Conservation (phyloP, 345 rosid species). For the Gossypium ekmanianum region DNA sequence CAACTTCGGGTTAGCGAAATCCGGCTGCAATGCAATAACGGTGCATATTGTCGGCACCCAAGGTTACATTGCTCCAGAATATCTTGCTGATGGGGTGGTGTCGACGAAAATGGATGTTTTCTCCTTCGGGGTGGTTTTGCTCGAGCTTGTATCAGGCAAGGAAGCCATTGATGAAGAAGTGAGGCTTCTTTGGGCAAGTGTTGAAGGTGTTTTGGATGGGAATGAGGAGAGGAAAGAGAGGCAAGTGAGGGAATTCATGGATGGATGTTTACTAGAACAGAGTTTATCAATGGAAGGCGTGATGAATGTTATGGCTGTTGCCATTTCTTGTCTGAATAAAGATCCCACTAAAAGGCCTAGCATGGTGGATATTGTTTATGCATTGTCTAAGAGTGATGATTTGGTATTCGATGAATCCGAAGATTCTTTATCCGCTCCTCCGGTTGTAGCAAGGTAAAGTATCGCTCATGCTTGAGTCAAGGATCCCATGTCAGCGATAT, state of each 20-base stretch:
- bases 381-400: constrained; percentile 51
- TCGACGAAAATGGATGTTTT: constrained; percentile 69
- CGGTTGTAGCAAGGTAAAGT: constrained; percentile 42
- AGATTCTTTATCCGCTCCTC: constrained; percentile 25
- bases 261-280: constrained; percentile 31
- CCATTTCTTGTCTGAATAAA: constrained; percentile 45
- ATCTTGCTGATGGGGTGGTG: constrained; percentile 55
- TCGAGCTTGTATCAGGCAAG: constrained; percentile 57
- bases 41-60: constrained; percentile 75
- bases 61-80: constrained; percentile 75
- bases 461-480: neutral
- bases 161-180: constrained; percentile 55
- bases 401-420: constrained; percentile 42
- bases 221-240: constrained; percentile 27
- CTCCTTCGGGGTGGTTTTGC: constrained; percentile 68
- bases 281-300: constrained; percentile 45
- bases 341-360: constrained; percentile 57
- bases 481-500: neutral
- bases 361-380: constrained; percentile 68
- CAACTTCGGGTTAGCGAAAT: constrained; percentile 66
- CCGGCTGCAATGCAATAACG: constrained; percentile 76
- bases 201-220: constrained; percentile 34
- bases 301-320: constrained; percentile 43
- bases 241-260: constrained; percentile 41
- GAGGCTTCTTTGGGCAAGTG: constrained; percentile 45